Percentiles rank a stretch among this genome's conserved stretches.
phyloP scores from a whole-genome alignment of 1,139 yeast genomes.

The Saccharomyces hybrid region DNA sequence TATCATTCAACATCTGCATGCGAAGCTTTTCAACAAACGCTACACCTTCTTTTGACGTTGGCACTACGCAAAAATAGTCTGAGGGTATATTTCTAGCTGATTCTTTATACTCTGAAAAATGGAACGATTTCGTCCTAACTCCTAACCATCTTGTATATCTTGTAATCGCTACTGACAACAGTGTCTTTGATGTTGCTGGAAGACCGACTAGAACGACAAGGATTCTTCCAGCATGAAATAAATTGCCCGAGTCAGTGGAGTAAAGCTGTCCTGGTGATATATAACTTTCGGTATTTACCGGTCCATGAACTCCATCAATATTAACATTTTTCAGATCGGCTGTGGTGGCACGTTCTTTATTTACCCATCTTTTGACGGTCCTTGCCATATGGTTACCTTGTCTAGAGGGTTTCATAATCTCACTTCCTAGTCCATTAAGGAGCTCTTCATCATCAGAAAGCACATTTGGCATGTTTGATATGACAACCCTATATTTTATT shows the following conservation, averaged over 20 bases:
- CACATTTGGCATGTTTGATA: slow-evolving; percentile 28
- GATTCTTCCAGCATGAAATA: slow-evolving; percentile 93
- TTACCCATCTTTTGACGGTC: slow-evolving; percentile 41
- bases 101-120: slow-evolving; percentile 82
- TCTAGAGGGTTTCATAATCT: slow-evolving; percentile 6
- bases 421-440: slow-evolving; percentile 18
- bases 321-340: slow-evolving; percentile 5
- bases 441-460: slow-evolving; percentile 30
- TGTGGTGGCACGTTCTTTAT: slow-evolving; percentile 10
- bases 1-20: slow-evolving; percentile 60
- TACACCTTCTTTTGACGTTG: slow-evolving; percentile 47
- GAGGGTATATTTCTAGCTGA: slow-evolving; percentile 50
- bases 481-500: not conserved
- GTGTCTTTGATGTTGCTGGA: slow-evolving; percentile 96
- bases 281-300: slow-evolving; percentile 32
- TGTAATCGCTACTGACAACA: slow-evolving; percentile 82
- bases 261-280: slow-evolving; percentile 80
- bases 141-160: slow-evolving; percentile 93
- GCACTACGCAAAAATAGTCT: slow-evolving; percentile 64
- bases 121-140: slow-evolving; percentile 86
- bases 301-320: slow-evolving; percentile 34
- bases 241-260: slow-evolving; percentile 80
- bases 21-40: slow-evolving; percentile 54
- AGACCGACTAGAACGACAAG: slow-evolving; percentile 85
- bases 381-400: slow-evolving; percentile 47